Conservation (phyloP, 2,329 filamentous ascomycete species). For the Pseudogymnoascus sp. region DNA sequence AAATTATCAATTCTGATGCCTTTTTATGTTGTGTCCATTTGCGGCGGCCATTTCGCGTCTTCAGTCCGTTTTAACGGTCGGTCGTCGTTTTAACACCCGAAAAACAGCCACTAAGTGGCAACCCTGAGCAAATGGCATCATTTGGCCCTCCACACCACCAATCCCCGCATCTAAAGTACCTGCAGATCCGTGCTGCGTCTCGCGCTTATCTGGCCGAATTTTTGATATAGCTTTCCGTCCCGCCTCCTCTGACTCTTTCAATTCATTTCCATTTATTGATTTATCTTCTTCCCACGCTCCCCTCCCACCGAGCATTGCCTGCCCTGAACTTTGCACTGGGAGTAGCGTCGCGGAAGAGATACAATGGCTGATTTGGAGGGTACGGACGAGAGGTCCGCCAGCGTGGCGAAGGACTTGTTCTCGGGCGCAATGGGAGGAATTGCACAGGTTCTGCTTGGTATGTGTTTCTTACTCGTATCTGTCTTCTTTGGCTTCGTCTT, state of each 20-base stretch:
- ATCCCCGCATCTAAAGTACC: constrained; percentile 8
- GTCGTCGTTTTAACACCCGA: constrained; percentile 5
- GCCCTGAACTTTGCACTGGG: constrained; percentile 7
- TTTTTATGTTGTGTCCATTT: neutral
- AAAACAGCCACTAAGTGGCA: constrained; percentile 5
- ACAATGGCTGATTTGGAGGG: constrained; percentile 7
- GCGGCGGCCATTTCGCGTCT: neutral
- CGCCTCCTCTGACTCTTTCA: constrained; percentile 1
- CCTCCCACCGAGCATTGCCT: constrained; percentile 5
- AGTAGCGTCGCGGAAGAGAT: constrained; percentile 7
- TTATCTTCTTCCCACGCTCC: constrained; percentile 6
- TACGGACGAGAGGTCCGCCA: neutral
- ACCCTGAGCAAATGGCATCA: constrained; percentile 11
- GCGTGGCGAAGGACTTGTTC: constrained; percentile 69
- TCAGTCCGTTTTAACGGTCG: neutral
- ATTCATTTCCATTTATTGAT: neutral
- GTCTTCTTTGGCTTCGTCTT: neutral
- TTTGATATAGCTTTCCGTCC: constrained; percentile 6
- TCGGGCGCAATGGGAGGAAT: constrained; percentile 86
- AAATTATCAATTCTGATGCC: neutral
- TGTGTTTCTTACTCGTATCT: constrained; percentile 33
- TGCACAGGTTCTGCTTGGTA: constrained; percentile 89
- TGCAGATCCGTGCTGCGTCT: constrained; percentile 6
- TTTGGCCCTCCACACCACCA: constrained; percentile 1
- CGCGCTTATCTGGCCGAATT: constrained; percentile 8